Evolutionary conservation across 169 alveolate genomes (phyloP).

Genomic region (Eimeria acervulina): DNA sequence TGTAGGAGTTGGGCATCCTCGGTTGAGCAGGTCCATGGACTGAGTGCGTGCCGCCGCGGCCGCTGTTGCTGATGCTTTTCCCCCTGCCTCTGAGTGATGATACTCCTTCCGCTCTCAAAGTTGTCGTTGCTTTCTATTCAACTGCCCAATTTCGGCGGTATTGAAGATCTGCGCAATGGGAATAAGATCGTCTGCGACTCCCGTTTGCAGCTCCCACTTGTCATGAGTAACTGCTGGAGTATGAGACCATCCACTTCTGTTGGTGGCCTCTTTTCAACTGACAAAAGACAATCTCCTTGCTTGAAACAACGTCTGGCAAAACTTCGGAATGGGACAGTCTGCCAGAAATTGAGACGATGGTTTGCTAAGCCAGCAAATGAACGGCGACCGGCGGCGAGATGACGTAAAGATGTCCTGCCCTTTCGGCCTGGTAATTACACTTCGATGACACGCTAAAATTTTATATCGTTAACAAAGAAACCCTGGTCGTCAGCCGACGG

Average conservation of each 20-base stretch:
- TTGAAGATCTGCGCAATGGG: not conserved
- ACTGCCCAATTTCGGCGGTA: not conserved
- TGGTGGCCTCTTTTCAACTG: not conserved
- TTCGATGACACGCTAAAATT: not conserved
- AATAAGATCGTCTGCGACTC: not conserved
- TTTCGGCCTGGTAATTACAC: not conserved
- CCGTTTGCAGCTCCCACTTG: not conserved
- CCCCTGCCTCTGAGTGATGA: not conserved
- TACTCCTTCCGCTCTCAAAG: not conserved
- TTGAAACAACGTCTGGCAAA: not conserved
- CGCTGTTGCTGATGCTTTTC: not conserved
- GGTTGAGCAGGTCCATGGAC: not conserved
- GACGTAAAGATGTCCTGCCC: not conserved
- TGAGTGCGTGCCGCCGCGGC: slow-evolving; percentile 29
- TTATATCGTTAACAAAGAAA: not conserved
- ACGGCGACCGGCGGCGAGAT: not conserved
- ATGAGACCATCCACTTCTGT: not conserved
- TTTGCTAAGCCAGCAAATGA: not conserved
- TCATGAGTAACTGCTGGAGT: not conserved
- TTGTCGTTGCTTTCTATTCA: not conserved
- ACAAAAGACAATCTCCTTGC: not conserved
- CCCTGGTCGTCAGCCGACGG: not conserved
- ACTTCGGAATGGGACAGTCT: not conserved
- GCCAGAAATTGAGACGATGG: not conserved
- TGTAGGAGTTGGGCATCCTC: not conserved